Base-by-base conservation (phyloP, 73 alveolate genomes). In the Loxodes magnus region DNA sequence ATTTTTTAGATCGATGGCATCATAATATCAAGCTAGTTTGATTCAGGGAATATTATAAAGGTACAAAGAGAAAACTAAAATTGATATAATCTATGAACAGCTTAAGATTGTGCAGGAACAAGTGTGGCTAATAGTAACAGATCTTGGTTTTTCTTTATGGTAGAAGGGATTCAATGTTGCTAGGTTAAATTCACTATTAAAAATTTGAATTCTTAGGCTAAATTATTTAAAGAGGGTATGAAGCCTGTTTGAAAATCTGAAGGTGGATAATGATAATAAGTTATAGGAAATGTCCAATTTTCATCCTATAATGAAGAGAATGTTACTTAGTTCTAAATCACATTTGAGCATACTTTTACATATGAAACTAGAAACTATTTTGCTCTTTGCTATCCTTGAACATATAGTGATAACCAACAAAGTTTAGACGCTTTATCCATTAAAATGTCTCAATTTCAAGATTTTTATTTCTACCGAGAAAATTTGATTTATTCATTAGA, bases 91-190 rank as follows among this genome's bases (percentile, higher is more conserved):
- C 27, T 46, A 24, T 46, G 59, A 24, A 46, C 34, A 21, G 28
- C 43, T 3, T 9, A 37, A 12, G 59, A 46, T 24, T 12, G 43
- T 10, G 15, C 39, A 46, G 15, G 10, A 5, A 46, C 59, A 25
- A 10, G 27, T 10, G 34, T 14, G 5, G 34, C 16, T 25, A 46
- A 46, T 46, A 10, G 2, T 10, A 12, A 41, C 49, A 29, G 73
- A 41, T 50, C 78, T 22, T 77, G 91, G 85, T 77, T 77, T 42
- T 71, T 71, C 58, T 77, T 77, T 56, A 38, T 56, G 17, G 82
- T 77, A 4, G 27, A 48, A n/a, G 79, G 76, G 1, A 70, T 46
- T 5, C 20, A 30, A 27, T 67, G 66, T 25, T 77, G 63, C 14
- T 29, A 61, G 1, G 14, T 77, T n/a, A 33, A 57, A 0, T 55